Evolutionary conservation across 169 alveolate species (phyloP), one percentile per base, ranked within the genome.

Genomic region (Babesia ovis): DNA sequence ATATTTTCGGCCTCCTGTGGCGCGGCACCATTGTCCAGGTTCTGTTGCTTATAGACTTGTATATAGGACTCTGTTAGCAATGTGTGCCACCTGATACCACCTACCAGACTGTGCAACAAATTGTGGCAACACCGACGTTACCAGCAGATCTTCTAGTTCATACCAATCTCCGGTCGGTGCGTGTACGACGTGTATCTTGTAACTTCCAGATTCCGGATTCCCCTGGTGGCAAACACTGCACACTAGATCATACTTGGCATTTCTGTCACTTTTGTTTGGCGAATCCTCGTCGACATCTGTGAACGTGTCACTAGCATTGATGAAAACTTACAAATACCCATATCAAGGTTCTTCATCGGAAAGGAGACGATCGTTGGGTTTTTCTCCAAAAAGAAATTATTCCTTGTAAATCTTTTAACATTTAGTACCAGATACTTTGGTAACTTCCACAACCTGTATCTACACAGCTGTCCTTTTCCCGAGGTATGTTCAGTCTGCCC

Each of bases 291-390:
- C 74, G 31, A 83, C 35, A 76, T 48, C 85, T 57, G 62, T 39
- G n/a, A n/a, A n/a, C n/a, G 8, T 34, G 29, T 37, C 20, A 32
- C 12, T 66, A 34, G 18, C 9, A 16, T 37, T 35, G 5, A 53
- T 22, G 41, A 23, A 46, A 9, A 42, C 75, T 79, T 51, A 91
- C 95, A 91, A 37, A 86, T 93, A 42, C 81, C 66, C 48, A 95
- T 85, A 80, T 94, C 98, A 32, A 96, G 86, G 77, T 94, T 93
- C 66, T 94, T 96, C 58, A 97, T 79, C 11, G 99, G 99, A 77
- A 98, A 97, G 50, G 97, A 94, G 70, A 97, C 98, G 59, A 98
- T 93, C n/a, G 99, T 97, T n/a, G 98, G 98, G 68, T 98, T 98
- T 89, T 98, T 98, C 82, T 98, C 99, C 34, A 94, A 84, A 85